Percentiles rank a stretch among this genome's conserved stretches.
These are phyloP conservation scores for Tricladium varicosporioides DNA, from an alignment of 2,329 filamentous ascomycete genomes.

Conservation along the genomic window DNA sequence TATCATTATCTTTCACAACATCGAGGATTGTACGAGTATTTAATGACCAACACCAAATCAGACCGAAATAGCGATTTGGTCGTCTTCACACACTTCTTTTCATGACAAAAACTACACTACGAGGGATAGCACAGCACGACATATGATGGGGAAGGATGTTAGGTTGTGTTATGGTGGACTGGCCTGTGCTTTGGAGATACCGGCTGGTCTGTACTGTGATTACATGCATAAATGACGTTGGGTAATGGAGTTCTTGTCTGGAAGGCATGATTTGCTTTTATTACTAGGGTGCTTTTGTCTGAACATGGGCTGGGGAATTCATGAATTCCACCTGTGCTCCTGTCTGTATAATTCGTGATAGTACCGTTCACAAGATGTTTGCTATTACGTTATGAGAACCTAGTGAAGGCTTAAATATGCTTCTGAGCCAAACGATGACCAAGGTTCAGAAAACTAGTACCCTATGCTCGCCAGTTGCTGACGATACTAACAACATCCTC, in stretches of 20 bases:
- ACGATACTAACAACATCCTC: constrained; percentile 69
- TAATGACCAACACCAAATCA: no score
- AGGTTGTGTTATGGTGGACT: constrained; percentile 1
- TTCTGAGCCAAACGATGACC: no score
- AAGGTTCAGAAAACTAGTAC: no score
- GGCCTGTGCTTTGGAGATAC: constrained; percentile 2
- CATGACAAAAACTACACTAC: not conserved
- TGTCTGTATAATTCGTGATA: no score
- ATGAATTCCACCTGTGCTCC: no score
- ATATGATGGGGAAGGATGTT: constrained; percentile 5
- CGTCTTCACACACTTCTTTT: not conserved
- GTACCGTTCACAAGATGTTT: not conserved
- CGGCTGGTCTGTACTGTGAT: constrained; percentile 2
- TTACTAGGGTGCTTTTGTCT: constrained; percentile 9
- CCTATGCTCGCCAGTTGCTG: constrained; percentile 61
- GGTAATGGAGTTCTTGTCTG: constrained; percentile 23
- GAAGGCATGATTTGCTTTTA: constrained; percentile 3
- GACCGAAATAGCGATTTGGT: not conserved
- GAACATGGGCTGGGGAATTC: constrained; percentile 11
- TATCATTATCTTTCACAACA: not conserved
- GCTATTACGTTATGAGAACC: no score
- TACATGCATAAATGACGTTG: constrained; percentile 21
- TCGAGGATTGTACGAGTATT: not conserved
- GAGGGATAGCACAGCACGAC: not conserved
- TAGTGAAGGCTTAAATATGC: no score